These are phyloP conservation scores for Penicillium robsamsonii DNA, from an alignment of 495 filamentous ascomycete genomes.

Conservation along the genomic window DNA sequence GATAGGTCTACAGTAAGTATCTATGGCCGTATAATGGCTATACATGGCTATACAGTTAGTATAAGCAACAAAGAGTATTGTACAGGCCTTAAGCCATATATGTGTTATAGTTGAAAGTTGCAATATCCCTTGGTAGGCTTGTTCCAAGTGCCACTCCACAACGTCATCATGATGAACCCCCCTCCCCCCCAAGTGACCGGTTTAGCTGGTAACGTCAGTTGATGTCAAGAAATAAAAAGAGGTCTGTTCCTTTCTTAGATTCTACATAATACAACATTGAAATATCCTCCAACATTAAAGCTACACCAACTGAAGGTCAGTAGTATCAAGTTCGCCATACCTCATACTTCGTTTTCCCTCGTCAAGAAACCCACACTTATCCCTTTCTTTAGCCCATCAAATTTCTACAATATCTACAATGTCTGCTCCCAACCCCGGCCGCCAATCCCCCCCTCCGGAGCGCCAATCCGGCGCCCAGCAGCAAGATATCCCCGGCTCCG, in stretches of 20 bases:
- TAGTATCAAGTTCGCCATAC: not conserved
- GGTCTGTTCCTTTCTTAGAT: slow-evolving; percentile 2
- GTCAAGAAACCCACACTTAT: slow-evolving; percentile 4
- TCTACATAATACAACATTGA: no score
- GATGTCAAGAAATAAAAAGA: slow-evolving; percentile 5
- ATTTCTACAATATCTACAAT: slow-evolving; percentile 21
- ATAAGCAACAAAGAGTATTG: not conserved
- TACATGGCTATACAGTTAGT: no score
- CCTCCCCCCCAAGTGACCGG: slow-evolving; percentile 12
- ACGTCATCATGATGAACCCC: slow-evolving; percentile 32
- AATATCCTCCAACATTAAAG: not conserved
- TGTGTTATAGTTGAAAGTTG: not conserved
- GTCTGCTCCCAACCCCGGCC: slow-evolving; percentile 54
- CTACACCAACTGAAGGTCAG: not conserved
- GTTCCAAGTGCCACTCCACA: not conserved
- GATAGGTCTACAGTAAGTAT: no score
- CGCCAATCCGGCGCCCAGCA: slow-evolving; percentile 63
- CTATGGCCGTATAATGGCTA: not conserved
- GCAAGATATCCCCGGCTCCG: slow-evolving; percentile 51
- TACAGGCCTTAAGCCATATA: not conserved
- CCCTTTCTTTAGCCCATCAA: not conserved
- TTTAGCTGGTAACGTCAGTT: slow-evolving; percentile 25
- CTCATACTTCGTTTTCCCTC: not conserved
- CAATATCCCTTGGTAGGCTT: not conserved
- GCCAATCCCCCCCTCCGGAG: slow-evolving; percentile 80